Evolutionary conservation across 352 stramenopile species (phyloP).

Genomic region (Phytophthora fragariaefolia): DNA sequence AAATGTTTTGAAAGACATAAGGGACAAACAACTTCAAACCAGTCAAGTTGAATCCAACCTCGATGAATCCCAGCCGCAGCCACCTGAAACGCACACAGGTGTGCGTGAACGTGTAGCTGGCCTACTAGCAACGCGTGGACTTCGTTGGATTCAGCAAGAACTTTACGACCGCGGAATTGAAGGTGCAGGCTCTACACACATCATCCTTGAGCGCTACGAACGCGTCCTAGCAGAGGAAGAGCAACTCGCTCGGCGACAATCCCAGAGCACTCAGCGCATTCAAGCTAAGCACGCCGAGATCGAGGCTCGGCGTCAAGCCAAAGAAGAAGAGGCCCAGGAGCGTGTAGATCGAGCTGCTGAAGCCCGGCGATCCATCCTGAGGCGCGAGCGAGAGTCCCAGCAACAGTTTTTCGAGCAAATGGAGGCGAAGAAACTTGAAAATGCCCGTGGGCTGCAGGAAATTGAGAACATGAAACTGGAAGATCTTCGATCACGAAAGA

Average conservation of each 20-base stretch:
- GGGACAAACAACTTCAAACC: background rate
- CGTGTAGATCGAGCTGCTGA: constrained; percentile 48
- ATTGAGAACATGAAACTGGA: constrained; percentile 62
- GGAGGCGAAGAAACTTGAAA: constrained; percentile 55
- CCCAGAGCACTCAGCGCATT: constrained; percentile 12
- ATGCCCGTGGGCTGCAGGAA: constrained; percentile 49
- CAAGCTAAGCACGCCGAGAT: constrained; percentile 40
- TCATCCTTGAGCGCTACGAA: constrained; percentile 58
- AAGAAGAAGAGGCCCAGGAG: constrained; percentile 49
- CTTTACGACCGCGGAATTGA: constrained; percentile 78
- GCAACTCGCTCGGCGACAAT: constrained; percentile 9
- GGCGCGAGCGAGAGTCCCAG: constrained; percentile 51
- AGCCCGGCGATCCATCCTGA: constrained; percentile 42
- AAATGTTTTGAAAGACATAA: background rate
- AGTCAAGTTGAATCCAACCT: background rate
- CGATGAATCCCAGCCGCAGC: background rate
- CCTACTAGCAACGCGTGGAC: constrained; percentile 42
- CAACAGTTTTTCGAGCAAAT: constrained; percentile 67
- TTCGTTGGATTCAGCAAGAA: constrained; percentile 85
- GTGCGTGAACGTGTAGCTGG: constrained; percentile 32
- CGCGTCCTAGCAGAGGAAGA: constrained; percentile 49
- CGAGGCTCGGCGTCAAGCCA: constrained; percentile 31
- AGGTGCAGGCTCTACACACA: constrained; percentile 47
- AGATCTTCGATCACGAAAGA: constrained; percentile 57
- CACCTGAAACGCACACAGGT: background rate